Base-by-base conservation (phyloP, 2,329 filamentous ascomycete species). In the Balansia obtecta region DNA sequence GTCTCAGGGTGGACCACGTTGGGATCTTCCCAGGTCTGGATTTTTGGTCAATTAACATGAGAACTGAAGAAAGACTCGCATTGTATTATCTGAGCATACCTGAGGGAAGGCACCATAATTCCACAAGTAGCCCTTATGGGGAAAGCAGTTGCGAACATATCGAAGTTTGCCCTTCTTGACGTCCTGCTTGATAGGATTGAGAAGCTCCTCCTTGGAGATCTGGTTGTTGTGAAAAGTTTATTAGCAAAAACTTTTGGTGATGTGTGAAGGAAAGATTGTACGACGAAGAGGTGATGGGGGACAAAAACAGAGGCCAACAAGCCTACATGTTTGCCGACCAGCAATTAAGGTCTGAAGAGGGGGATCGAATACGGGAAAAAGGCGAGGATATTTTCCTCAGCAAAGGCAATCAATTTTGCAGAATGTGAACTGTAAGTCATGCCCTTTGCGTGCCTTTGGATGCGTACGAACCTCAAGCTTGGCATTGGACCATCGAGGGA, bases 51-150 rank as follows among this genome's bases (percentile, higher is more conserved):
- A 45, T 44, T 22, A 45, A 27, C 9, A 20, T 18, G 18, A 45
- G n/a, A n/a, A 20, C 13, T 37, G 10, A 37, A 22, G 30, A 45
- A n/a, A 10, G n/a, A 46, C 9, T 40, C 13, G 30, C 7, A 49
- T 15, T 15, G 41, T 11, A 15, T 45, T 55, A 37, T 49, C 50
- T 38, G 64, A 38, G 22, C 78, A 67, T 79, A 93, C 88, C 79
- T 93, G 88, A 64, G 93, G 93, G 84, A 98, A 97, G 72, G 90
- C 90, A 76, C 93, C 93, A 75, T 98, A 98, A 83, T 98, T 98
- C 93, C 93, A 98, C 63, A 98, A 88, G 75, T 98, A 98, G 60
- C 93, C 93, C 83, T 98, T 97, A 86, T 98, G 93, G 63, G 93
- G 93, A 82, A 98, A 98, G 85, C 93, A 98, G 85, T 98, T 98